Conservation (phyloP, 2,329 filamentous ascomycete genomes). For the Polytolypa hystricis region DNA sequence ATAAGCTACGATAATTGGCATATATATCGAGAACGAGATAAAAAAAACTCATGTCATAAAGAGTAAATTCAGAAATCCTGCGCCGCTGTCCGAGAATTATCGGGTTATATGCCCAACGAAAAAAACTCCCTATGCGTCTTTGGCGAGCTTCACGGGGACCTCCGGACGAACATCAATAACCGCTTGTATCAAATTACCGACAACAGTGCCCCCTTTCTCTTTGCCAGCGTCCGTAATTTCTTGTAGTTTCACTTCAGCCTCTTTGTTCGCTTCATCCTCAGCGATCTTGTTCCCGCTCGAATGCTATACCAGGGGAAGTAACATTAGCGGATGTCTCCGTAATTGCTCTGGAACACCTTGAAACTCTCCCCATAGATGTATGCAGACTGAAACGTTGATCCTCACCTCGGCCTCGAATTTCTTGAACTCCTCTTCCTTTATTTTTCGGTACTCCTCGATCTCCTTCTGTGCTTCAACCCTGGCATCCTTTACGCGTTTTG, state of each 20-base stretch:
- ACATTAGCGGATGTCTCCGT: too few species aligned
- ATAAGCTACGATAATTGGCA: too few species aligned
- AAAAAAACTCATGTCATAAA: too few species aligned
- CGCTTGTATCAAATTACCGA: slow-evolving; percentile 72
- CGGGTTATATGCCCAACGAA: too few species aligned
- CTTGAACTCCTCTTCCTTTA: slow-evolving; percentile 92
- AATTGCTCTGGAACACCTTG: too few species aligned
- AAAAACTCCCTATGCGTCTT: too few species aligned
- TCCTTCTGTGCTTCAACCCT: slow-evolving; percentile 95
- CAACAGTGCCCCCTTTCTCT: slow-evolving; percentile 67
- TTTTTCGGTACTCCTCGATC: slow-evolving; percentile 79
- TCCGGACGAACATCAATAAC: slow-evolving; percentile 75
- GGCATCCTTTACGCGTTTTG: slow-evolving; percentile 93
- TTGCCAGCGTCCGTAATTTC: slow-evolving; percentile 72
- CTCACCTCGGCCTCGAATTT: slow-evolving; percentile 73
- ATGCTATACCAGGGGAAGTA: slow-evolving; percentile 49
- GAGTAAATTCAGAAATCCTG: too few species aligned
- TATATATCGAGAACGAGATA: too few species aligned
- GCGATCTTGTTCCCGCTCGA: slow-evolving; percentile 79
- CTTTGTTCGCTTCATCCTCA: slow-evolving; percentile 67
- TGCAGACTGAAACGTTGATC: too few species aligned
- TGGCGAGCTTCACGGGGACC: slow-evolving; percentile 40
- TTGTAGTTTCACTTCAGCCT: slow-evolving; percentile 69
- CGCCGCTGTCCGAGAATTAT: too few species aligned
- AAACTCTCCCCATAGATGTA: too few species aligned